These are phyloP conservation scores for Tagetes patula DNA, from an alignment of 129 eudicot species.

Conservation along the genomic window DNA sequence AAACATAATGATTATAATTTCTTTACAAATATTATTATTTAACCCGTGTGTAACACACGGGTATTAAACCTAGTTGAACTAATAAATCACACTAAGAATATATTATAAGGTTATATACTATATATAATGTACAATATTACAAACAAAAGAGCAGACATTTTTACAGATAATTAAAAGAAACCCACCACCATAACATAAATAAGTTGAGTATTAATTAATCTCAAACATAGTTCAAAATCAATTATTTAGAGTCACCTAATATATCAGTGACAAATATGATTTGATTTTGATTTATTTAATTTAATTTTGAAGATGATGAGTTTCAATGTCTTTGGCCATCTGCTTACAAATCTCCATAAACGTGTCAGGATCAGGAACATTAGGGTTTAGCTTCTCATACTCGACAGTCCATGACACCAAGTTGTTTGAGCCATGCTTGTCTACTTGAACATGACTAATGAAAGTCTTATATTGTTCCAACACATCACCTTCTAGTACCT, in stretches of 20 bases:
- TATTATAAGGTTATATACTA: no score
- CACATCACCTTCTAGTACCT: constrained; percentile 28
- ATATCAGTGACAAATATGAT: neutral
- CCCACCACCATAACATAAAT: constrained; percentile 8
- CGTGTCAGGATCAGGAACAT: constrained; percentile 32
- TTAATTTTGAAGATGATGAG: constrained; percentile 27
- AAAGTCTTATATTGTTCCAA: constrained; percentile 28
- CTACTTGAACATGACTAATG: constrained; percentile 25
- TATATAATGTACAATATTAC: no score
- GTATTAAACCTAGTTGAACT: no score
- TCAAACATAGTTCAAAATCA: constrained; percentile 8
- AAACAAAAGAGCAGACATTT: neutral
- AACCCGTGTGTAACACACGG: no score
- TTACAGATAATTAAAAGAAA: neutral
- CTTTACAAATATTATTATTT: no score
- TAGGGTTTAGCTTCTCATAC: constrained; percentile 25
- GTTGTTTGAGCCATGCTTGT: constrained; percentile 17
- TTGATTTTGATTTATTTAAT: neutral
- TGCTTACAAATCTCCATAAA: constrained; percentile 22
- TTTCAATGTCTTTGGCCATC: constrained; percentile 24
- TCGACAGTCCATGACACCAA: constrained; percentile 35
- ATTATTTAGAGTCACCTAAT: constrained; percentile 16
- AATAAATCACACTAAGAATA: no score
- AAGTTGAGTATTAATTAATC: neutral
- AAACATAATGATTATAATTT: no score